Conservation (phyloP, 768 basidiomycete species). For the Russula brevipes region DNA sequence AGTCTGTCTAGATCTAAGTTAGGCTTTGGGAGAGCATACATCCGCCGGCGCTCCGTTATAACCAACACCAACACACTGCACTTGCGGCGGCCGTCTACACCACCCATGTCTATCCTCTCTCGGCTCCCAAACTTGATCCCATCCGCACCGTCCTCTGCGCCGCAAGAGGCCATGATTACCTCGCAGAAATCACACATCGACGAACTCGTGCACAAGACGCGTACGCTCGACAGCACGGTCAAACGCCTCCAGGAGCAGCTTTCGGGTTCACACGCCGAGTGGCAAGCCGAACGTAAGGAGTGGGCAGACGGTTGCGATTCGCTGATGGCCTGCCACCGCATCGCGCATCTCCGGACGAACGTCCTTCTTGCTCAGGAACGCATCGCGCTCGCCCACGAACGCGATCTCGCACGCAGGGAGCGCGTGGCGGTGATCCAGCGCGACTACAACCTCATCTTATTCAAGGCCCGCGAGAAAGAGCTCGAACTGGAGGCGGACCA, state of each 20-base stretch:
- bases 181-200: conserved; percentile 65
- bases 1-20: too few species aligned
- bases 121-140: conserved; percentile 23
- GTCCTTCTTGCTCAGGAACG: conserved; percentile 53
- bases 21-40: too few species aligned
- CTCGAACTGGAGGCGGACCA: conserved; percentile 50
- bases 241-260: conserved; percentile 46
- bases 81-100: too few species aligned
- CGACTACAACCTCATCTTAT: conserved; percentile 64
- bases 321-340: conserved; percentile 56
- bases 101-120: conserved; percentile 13
- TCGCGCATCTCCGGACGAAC: conserved; percentile 55
- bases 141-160: conserved; percentile 30
- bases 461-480: conserved; percentile 57
- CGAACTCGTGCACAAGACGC: conserved; percentile 65
- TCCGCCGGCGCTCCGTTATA: too few species aligned
- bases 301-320: conserved; percentile 63
- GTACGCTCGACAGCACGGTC: conserved; percentile 56
- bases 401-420: conserved; percentile 51
- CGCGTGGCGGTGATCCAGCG: conserved; percentile 55
- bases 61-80: too few species aligned
- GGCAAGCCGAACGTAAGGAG: conserved; percentile 48
- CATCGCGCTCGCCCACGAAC: conserved; percentile 46
- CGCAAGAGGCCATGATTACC: conserved; percentile 47
- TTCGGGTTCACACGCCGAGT: conserved; percentile 42